Percentiles rank a stretch among this genome's conserved stretches.
phyloP scores from a whole-genome alignment of 73 alveolate species.

The Paramecium octaurelia region DNA sequence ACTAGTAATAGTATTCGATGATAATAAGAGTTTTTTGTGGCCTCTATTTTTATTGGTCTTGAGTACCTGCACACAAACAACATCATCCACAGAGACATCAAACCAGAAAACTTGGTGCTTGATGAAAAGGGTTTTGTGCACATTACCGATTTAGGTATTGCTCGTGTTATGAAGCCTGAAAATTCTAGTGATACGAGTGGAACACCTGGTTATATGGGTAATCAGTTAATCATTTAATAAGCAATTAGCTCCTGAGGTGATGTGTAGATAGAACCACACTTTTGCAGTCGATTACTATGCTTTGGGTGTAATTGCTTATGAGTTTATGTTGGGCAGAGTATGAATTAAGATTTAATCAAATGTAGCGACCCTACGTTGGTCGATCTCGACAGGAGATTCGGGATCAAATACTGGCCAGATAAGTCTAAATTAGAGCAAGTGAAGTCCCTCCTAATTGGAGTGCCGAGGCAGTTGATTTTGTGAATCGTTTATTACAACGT shows the following conservation, averaged over 20 bases:
- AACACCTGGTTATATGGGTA: conserved; percentile 62
- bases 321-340: conserved; percentile 73
- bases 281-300: conserved; percentile 80
- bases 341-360: not conserved
- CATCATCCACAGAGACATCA: conserved; percentile 79
- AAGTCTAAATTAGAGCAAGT: conserved; percentile 59
- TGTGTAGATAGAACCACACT: conserved; percentile 75
- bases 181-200: conserved; percentile 59
- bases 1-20: conserved; percentile 69
- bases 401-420: conserved; percentile 73
- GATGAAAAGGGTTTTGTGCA: conserved; percentile 72
- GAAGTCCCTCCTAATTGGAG: conserved; percentile 80
- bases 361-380: conserved; percentile 77
- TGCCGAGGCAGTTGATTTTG: conserved; percentile 74
- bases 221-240: not conserved
- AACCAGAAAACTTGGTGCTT: conserved; percentile 84
- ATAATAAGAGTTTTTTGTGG: conserved; percentile 66
- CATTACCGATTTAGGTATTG: conserved; percentile 80
- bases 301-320: conserved; percentile 81
- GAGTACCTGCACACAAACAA: conserved; percentile 73
- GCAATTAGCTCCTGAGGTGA: conserved; percentile 80
- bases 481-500: conserved; percentile 76
- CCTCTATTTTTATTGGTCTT: conserved; percentile 69
- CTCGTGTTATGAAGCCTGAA: conserved; percentile 69
- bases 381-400: conserved; percentile 69